Base-by-base conservation (phyloP, 179 eudicot species). In the Beta macrorhiza region DNA sequence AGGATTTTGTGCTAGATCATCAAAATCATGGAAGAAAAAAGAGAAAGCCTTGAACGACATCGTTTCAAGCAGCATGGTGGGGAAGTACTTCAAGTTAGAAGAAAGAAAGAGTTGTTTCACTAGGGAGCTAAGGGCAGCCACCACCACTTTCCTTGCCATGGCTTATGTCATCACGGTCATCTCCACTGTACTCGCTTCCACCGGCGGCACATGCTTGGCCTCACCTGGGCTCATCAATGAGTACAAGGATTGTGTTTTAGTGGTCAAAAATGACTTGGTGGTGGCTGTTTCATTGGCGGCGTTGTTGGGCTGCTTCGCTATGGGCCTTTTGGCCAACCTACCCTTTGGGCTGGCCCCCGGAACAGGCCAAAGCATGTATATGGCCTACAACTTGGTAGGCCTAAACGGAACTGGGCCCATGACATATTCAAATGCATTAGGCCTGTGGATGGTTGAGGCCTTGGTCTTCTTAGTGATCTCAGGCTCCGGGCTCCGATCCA, bases 281-380 rank as follows among this genome's bases (percentile, higher is more conserved):
- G 96, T 90, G 37, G 92, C 91, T 56, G 86, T 90, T 42, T 81
- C 90, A 7, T 70, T 92, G 83, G 78, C 90, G 0, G 85, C 93
- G 2, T 88, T 90, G 91, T 73, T 92, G 61, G 96, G 96, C n/a
- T 92, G 90, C 9, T 80, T 91, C 73, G 85, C 90, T 17, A 92
- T 92, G 96, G 96, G 96, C 76, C 37, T 90, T 3, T 82, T 93
- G 3, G 97, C 97, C 20, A 93, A 94, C 62, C 84, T 94, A 22
- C 98, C 98, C 0, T 76, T 93, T n/a, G 98, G 89, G 1, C 53
- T 93, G 71, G 93, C 93, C 47, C 89, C 91, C 0, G 93, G 96
- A 13, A 87, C 89, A 86, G 96, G 96, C 80, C 87, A 88, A 56
- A 87, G 86, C 59, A 90, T 90, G 32, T 92, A 91, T 82, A 29